phyloP scores from a whole-genome alignment of 2,329 filamentous ascomycete genomes.

The Colletotrichum abscissum region DNA sequence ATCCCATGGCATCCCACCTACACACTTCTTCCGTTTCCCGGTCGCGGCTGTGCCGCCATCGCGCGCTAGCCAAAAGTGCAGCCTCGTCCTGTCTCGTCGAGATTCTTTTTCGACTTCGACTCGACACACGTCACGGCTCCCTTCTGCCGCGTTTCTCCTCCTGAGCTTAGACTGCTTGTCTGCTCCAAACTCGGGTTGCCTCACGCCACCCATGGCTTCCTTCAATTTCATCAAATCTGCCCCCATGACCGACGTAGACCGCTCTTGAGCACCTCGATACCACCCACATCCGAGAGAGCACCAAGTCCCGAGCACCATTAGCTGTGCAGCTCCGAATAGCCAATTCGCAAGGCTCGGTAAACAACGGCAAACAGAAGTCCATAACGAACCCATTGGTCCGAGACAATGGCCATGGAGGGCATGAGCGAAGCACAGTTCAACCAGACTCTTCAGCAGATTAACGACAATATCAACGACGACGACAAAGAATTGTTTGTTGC shows the following conservation, averaged over 20 bases:
- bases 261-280: neutral
- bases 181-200: constrained; percentile 19
- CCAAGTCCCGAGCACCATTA: neutral
- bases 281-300: neutral
- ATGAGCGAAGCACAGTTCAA: constrained; percentile 24
- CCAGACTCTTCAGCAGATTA: constrained; percentile 14
- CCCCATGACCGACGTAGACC: neutral
- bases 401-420: constrained; percentile 3
- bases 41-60: constrained; percentile 20
- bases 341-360: neutral
- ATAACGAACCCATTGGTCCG: neutral
- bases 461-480: constrained; percentile 32
- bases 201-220: constrained; percentile 17
- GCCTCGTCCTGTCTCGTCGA: constrained; percentile 15
- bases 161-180: neutral
- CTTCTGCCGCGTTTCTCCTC: neutral
- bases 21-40: neutral
- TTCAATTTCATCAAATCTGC: neutral
- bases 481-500: constrained; percentile 52
- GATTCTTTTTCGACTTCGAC: neutral
- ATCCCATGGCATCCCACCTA: neutral
- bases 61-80: constrained; percentile 21
- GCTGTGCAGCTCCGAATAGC: neutral
- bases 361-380: neutral
- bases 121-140: neutral